These are phyloP conservation scores for Solanum hybrid DNA, from an alignment of 305 asterid genomes.

Conservation along the genomic window DNA sequence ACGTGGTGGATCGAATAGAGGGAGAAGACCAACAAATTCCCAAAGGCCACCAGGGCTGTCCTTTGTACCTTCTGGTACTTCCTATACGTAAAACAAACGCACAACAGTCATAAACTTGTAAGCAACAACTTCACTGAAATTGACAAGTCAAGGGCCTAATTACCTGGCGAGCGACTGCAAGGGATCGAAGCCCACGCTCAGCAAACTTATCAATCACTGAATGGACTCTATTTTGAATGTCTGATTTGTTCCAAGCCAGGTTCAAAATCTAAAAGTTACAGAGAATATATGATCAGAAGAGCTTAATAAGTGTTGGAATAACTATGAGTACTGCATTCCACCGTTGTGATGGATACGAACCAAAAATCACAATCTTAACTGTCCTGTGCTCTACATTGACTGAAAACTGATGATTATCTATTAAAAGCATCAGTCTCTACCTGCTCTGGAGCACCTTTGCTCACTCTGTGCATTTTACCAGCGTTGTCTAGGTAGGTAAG, in stretches of 20 bases:
- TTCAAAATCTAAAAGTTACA: constrained; percentile 15
- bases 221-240: constrained; percentile 52
- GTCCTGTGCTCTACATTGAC: neutral
- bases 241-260: constrained; percentile 18
- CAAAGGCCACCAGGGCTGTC: constrained; percentile 70
- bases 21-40: constrained; percentile 73
- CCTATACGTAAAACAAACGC: constrained; percentile 21
- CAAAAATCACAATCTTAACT: neutral
- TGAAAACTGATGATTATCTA: too few species aligned
- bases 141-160: neutral
- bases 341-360: neutral
- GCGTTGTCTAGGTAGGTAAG: constrained; percentile 63
- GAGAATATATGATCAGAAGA: neutral
- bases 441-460: constrained; percentile 95
- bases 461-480: constrained; percentile 72
- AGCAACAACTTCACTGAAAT: neutral
- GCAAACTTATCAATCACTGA: constrained; percentile 62
- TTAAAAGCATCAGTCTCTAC: constrained; percentile 13
- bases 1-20: constrained; percentile 85
- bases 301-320: neutral
- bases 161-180: constrained; percentile 75
- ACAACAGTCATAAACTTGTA: neutral
- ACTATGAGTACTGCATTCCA: neutral
- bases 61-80: constrained; percentile 61
- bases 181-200: constrained; percentile 81